phyloP scores from a whole-genome alignment of 2,329 filamentous ascomycete genomes.

The Pestalotiopsis sp. region DNA sequence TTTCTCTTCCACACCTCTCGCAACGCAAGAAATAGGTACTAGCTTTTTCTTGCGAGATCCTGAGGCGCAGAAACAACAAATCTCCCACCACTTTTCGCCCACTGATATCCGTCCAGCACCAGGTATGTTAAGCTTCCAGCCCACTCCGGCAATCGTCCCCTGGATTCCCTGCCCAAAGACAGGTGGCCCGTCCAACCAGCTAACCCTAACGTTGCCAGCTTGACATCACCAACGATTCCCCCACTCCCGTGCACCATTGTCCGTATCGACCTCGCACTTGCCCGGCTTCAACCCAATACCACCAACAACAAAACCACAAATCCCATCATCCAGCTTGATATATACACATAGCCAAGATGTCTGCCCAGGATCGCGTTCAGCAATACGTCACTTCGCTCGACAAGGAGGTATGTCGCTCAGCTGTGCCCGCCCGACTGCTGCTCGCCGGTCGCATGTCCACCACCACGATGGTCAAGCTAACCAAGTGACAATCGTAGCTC shows the following conservation, averaged over 20 bases:
- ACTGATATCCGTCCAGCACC: neutral
- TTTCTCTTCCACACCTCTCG: neutral
- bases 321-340: slow-evolving; percentile 14
- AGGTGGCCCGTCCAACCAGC: slow-evolving; percentile 7
- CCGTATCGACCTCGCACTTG: slow-evolving; percentile 2
- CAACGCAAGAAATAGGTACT: neutral
- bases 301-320: neutral
- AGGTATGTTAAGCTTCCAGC: slow-evolving; percentile 4
- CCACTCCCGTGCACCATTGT: neutral
- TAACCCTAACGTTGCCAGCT: slow-evolving; percentile 15
- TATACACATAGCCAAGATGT: slow-evolving; percentile 57
- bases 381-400: slow-evolving; percentile 79
- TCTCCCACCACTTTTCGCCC: neutral
- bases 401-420: slow-evolving; percentile 66
- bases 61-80: neutral
- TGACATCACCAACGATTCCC: slow-evolving; percentile 15
- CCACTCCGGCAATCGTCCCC: neutral
- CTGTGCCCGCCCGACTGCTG: neutral
- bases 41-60: neutral
- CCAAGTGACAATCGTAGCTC: slow-evolving; percentile 55
- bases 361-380: slow-evolving; percentile 75
- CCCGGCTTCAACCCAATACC: neutral
- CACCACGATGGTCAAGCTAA: slow-evolving; percentile 17
- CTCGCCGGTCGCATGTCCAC: slow-evolving; percentile 17
- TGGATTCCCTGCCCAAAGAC: neutral